These are phyloP conservation scores for Thelonectria blattea DNA, from an alignment of 2,329 filamentous ascomycete genomes.

Conservation along the genomic window DNA sequence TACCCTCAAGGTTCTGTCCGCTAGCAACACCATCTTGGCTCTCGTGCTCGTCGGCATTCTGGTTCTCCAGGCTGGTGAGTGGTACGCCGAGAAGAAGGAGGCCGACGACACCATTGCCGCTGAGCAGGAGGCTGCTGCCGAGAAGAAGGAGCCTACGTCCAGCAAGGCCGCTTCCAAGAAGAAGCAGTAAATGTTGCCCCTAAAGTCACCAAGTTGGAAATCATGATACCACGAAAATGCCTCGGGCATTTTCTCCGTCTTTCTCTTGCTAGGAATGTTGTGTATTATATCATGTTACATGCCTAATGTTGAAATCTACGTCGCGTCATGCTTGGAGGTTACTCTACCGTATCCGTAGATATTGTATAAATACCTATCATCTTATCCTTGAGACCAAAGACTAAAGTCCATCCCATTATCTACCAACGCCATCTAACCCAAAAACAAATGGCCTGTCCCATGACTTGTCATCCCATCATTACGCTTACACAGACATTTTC, in stretches of 20 bases:
- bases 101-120: conserved; percentile 75
- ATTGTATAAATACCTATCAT: neutral
- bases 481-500: conserved; percentile 86
- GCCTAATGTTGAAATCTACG: neutral
- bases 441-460: conserved; percentile 5
- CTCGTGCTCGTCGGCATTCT: conserved; percentile 90
- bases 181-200: conserved; percentile 41
- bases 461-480: neutral
- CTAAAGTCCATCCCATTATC: conserved; percentile 1
- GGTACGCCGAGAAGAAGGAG: conserved; percentile 97
- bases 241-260: neutral
- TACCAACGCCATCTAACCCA: conserved; percentile 29
- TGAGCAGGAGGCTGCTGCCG: conserved; percentile 46
- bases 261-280: neutral
- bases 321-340: too few relatives aligned
- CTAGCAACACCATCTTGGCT: conserved; percentile 95
- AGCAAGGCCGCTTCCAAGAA: conserved; percentile 43
- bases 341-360: too few relatives aligned
- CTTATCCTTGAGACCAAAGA: neutral
- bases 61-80: conserved; percentile 93
- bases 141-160: conserved; percentile 38
- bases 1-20: conserved; percentile 85
- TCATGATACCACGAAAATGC: neutral
- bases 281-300: conserved; percentile 5
- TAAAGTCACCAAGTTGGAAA: neutral